Base-by-base conservation (phyloP, 495 filamentous ascomycete species). In the Sphaerosporella brunnea region DNA sequence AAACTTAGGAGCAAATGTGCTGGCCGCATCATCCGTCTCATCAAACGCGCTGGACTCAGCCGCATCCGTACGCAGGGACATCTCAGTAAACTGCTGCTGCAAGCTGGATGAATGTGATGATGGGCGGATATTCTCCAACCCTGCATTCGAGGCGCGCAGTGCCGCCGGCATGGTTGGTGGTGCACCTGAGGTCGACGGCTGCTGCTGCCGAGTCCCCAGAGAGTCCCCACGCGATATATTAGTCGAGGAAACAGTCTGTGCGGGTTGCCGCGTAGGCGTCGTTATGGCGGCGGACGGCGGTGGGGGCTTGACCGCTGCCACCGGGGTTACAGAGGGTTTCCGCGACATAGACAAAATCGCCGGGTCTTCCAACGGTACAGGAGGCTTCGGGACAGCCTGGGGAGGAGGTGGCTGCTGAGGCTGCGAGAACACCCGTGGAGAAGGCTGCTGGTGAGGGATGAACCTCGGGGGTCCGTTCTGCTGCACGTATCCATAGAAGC, bases 321-420 rank as follows among this genome's bases (percentile, higher is more conserved):
- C 28, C 21, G 25, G n/a, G 8, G 34, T 11, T 9, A 23, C 18
- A 3, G 47, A 38, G 23, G 52, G 52, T 35, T 53, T 55, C 23
- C 48, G 51, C 0, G 51, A 51, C 35, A 61, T 62, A 32, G 58
- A 61, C 36, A 61, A 36, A 38, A 61, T 77, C 3, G 73, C 73
- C 1, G 73, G 73, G 45, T 77, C 73, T n/a, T 73, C 61, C 39
- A 75, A 70, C 2, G 53, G 11, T n/a, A n/a, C n/a, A n/a, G n/a
- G n/a, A n/a, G n/a, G n/a, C 43, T 15, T 11, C 3, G 41, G 23
- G 23, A 9, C 41, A 13, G 28, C 28, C 28, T 32, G 5, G 5
- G n/a, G 28, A 5, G 28, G 28, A 5, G 28, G 28, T 32, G 28
- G 28, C 7, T 37, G 16, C 35, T 37, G 35, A 9, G 8, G 15